These are phyloP conservation scores for Paxillus ammoniavirescens DNA, from an alignment of 768 basidiomycete genomes.

Conservation along the genomic window DNA sequence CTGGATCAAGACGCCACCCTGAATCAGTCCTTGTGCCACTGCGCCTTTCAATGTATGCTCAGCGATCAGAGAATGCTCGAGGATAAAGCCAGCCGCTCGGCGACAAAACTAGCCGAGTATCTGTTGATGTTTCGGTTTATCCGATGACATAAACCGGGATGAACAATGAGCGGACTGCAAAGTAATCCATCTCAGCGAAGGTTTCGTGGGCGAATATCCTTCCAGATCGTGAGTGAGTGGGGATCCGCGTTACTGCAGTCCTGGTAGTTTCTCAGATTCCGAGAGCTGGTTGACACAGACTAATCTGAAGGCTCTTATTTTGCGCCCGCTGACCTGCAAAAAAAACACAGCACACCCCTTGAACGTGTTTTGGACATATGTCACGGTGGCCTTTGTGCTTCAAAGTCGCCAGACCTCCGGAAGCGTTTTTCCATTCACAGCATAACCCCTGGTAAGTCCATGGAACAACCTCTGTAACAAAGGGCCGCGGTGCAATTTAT, in stretches of 20 bases:
- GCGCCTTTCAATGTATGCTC: no score
- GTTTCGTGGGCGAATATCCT: not conserved
- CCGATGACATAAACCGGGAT: slow-evolving; percentile 12
- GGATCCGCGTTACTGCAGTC: not conserved
- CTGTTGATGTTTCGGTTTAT: slow-evolving; percentile 1
- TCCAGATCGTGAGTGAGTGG: not conserved
- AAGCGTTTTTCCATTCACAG: slow-evolving; percentile 16
- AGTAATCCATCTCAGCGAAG: slow-evolving; percentile 19
- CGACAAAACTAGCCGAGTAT: no score
- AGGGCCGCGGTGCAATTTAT: slow-evolving; percentile 12
- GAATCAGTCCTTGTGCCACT: no score
- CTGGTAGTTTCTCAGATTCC: not conserved
- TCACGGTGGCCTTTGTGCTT: slow-evolving; percentile 23
- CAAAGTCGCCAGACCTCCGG: slow-evolving; percentile 7
- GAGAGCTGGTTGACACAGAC: not conserved
- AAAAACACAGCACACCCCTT: not conserved
- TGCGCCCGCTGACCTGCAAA: no score
- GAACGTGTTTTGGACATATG: slow-evolving; percentile 3
- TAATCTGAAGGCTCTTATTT: not conserved
- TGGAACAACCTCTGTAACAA: slow-evolving; percentile 12
- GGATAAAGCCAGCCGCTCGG: no score
- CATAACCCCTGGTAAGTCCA: slow-evolving; percentile 11
- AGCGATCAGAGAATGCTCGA: no score
- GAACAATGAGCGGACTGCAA: slow-evolving; percentile 28
- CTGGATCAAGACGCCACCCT: no score